Base-by-base conservation (phyloP, 495 filamentous ascomycete species). In the Aspergillus conjunctus region DNA sequence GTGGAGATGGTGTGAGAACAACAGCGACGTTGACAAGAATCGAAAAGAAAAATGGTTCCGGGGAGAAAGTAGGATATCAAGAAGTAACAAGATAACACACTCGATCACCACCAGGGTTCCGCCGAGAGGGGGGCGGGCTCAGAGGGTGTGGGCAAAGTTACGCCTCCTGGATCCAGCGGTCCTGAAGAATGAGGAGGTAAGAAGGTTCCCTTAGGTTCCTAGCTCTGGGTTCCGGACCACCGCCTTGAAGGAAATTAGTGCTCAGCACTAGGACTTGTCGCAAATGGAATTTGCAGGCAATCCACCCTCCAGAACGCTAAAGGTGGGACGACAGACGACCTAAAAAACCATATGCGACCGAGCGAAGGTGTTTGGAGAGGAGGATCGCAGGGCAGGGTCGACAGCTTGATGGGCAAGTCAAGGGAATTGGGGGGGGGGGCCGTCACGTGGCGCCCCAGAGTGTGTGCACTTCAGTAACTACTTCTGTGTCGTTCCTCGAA, bases 81-180 rank as follows among this genome's bases (percentile, higher is more conserved):
- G 32, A 45, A 41, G 32, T 39, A 32, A 34, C 17, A 46, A 51
- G 26, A 51, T 37, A 54, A 54, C 51, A 46, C 45, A 53, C 31
- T 66, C 34, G 48, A 64, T 55, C 37, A 60, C 66, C 66, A 61
- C 66, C 66, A 66, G 62, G 62, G 56, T 62, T 60, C 69, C 62
- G 62, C 60, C 62, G 59, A 59, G 58, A 60, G 43, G 52, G 43
- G 51, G 49, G 58, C 18, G 44, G 61, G 58, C n/a, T 41, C 51
- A 57, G 51, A 52, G 30, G 44, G 58, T 33, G 55, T 20, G 41
- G 37, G 54, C 12, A 37, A 51, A 65, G 71, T 68, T 68, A 72
- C 66, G 65, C 71, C 74, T 77, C 74, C 74, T 78, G 71, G 73
- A 73, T 73, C 58, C 34, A 55, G 65, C 67, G 54, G 51, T 49